A percentile compares a stretch with the other conserved stretches of the same genome.
phyloP scores from a whole-genome alignment of 352 stramenopile genomes.

The Globisporangium sylvaticum region DNA sequence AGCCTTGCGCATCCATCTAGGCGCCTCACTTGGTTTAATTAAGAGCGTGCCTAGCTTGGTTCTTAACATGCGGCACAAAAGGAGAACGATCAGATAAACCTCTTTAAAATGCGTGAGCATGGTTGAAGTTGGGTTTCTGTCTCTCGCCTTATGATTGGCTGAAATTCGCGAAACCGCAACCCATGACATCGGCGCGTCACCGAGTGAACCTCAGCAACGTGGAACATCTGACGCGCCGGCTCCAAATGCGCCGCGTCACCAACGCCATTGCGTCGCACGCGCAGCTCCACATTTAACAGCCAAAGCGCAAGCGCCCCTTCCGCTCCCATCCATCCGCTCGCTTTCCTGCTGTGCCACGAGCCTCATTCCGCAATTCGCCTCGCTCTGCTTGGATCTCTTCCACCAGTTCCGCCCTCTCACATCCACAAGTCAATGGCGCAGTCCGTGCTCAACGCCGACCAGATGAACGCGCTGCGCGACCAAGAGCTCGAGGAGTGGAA shows the following conservation, averaged over 20 bases:
- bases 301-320: background rate
- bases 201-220: background rate
- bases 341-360: background rate
- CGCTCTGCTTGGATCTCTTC: conserved; percentile 15
- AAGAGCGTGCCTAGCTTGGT: no score
- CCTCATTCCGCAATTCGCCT: conserved; percentile 20
- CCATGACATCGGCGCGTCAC: conserved; percentile 19
- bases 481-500: conserved; percentile 77
- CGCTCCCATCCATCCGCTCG: background rate
- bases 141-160: no score
- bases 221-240: background rate
- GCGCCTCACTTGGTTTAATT: no score
- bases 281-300: conserved; percentile 2
- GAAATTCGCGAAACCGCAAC: background rate
- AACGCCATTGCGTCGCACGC: background rate
- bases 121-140: no score
- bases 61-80: no score
- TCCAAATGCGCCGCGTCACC: conserved; percentile 2
- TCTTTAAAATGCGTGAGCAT: no score
- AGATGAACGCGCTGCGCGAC: conserved; percentile 53
- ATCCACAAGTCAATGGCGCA: conserved; percentile 27
- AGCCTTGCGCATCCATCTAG: no score
- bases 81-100: no score
- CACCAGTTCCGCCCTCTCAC: background rate
- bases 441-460: conserved; percentile 29